A percentile compares a stretch with the other conserved stretches of the same genome.
Conservation (phyloP, 345 rosid genomes). For the Citrus hindsii region DNA sequence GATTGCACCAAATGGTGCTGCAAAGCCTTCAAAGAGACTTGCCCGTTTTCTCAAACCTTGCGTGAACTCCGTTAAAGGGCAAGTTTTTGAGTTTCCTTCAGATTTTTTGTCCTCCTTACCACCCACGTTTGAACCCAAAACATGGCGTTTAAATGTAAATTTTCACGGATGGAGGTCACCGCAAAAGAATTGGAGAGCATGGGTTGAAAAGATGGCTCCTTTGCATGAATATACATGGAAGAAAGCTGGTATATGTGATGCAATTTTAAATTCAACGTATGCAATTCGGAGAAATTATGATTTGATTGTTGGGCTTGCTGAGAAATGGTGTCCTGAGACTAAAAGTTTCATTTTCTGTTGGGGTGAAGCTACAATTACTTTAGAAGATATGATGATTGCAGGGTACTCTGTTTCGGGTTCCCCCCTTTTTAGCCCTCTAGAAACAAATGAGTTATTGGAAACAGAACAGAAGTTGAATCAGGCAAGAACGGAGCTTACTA, state of each 20-base stretch:
- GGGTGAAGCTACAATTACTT: slow-evolving; percentile 56
- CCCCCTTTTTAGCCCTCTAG: slow-evolving; percentile 27
- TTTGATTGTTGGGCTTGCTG: slow-evolving; percentile 35
- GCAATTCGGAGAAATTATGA: slow-evolving; percentile 19
- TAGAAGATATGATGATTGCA: slow-evolving; percentile 42
- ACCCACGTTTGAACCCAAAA: slow-evolving; percentile 8
- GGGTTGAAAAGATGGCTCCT: slow-evolving; percentile 38
- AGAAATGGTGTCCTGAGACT: slow-evolving; percentile 48
- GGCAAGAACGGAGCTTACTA: background rate
- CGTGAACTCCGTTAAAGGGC: slow-evolving; percentile 11
- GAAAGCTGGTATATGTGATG: slow-evolving; percentile 40
- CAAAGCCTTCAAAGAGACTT: slow-evolving; percentile 20
- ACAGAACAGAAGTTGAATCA: slow-evolving; percentile 9
- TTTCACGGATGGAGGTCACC: slow-evolving; percentile 37
- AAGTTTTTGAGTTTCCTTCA: slow-evolving; percentile 21
- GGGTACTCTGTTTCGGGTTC: slow-evolving; percentile 47
- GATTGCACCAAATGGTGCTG: slow-evolving; percentile 21
- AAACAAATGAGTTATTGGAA: slow-evolving; percentile 18
- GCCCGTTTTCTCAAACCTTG: slow-evolving; percentile 35
- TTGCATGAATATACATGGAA: slow-evolving; percentile 30
- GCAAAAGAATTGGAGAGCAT: slow-evolving; percentile 29
- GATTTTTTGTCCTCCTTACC: slow-evolving; percentile 12
- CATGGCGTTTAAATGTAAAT: slow-evolving; percentile 17
- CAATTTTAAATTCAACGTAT: slow-evolving; percentile 44
- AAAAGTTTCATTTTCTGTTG: slow-evolving; percentile 47